Base-by-base conservation (phyloP, 208 protist genomes). In the Herpetomonas samuelpessoai region DNA sequence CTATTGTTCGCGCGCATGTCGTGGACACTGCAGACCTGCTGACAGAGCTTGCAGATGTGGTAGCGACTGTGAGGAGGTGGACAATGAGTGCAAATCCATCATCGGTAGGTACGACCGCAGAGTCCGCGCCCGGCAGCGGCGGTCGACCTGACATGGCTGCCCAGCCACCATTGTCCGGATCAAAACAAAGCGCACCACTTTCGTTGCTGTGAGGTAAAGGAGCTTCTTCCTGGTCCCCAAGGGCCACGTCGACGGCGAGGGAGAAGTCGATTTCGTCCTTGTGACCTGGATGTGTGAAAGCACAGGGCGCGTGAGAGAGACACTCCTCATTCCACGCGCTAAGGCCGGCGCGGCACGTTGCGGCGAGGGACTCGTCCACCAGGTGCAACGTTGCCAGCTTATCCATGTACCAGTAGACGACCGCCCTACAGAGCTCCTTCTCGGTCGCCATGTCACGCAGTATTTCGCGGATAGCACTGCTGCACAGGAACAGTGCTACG, bases 401-500 rank as follows among this genome's bases (percentile, higher is more conserved):
- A 18, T 63, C 67, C 21, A 90, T 27, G 65, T 76, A 79, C 83
- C 83, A 86, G 12, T 57, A 54, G 29, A 68, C 57, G 16, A 90
- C 61, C 30, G n/a, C n/a, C 26, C 71, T 53, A 0, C 58, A 29
- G 14, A 29, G 59, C 9, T 46, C n/a, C n/a, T 63, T 12, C 16
- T 74, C 18, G 47, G 45, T 14, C 24, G 56, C 54, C 54, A 69
- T 14, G 53, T 64, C 3, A 12, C 46, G 28, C 66, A 65, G 62
- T 16, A 75, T 39, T 21, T 28, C 52, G 3, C 63, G 52, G 24
- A 90, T 65, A 2, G 71, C 69, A 21, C 51, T 57, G 0, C 69
- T 73, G 55, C 83, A 90, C n/a, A 90, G 49, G 47, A 84, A 68
- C 41, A 90, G 64, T 0, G 73, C 83, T 19, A 90, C 30, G 56